phyloP scores from a whole-genome alignment of 768 basidiomycete species.

The Mycena albidolilacea region DNA sequence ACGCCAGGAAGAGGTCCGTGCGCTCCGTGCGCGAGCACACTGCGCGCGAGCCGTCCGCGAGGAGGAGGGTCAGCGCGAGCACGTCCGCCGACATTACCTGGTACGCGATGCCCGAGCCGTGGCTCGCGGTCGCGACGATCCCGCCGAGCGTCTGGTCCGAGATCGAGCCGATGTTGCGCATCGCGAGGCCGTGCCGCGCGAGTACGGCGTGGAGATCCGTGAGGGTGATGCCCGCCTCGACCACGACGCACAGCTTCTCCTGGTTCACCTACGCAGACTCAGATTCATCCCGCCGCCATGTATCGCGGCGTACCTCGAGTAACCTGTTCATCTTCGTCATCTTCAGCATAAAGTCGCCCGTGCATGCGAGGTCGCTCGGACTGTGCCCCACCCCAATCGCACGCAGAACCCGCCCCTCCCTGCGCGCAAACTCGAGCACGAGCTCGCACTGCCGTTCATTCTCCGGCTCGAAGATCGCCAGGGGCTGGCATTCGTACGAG shows the following conservation, averaged over 20 bases:
- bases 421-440: conserved; percentile 84
- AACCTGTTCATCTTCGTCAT: conserved; percentile 82
- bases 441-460: conserved; percentile 78
- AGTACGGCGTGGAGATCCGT: conserved; percentile 81
- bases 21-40: conserved; percentile 76
- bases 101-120: conserved; percentile 89
- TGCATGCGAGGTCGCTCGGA: conserved; percentile 95
- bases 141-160: conserved; percentile 97
- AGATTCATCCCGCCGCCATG: conserved; percentile 17
- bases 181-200: conserved; percentile 77
- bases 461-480: conserved; percentile 84
- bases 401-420: conserved; percentile 79
- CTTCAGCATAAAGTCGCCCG: conserved; percentile 87
- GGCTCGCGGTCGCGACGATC: conserved; percentile 93
- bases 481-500: conserved; percentile 80
- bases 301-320: conserved; percentile 74
- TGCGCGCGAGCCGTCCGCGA: conserved; percentile 83
- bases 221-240: conserved; percentile 87
- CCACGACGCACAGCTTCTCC: conserved; percentile 78
- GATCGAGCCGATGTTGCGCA: conserved; percentile 96
- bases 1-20: conserved; percentile 88
- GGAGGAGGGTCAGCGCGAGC: conserved; percentile 78
- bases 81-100: conserved; percentile 88
- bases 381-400: conserved; percentile 94
- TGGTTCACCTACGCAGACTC: conserved; percentile 70